Evolutionary conservation across 441 rosid species (phyloP), one percentile per base, ranked within the genome.

Genomic region (Geranium incanum): DNA sequence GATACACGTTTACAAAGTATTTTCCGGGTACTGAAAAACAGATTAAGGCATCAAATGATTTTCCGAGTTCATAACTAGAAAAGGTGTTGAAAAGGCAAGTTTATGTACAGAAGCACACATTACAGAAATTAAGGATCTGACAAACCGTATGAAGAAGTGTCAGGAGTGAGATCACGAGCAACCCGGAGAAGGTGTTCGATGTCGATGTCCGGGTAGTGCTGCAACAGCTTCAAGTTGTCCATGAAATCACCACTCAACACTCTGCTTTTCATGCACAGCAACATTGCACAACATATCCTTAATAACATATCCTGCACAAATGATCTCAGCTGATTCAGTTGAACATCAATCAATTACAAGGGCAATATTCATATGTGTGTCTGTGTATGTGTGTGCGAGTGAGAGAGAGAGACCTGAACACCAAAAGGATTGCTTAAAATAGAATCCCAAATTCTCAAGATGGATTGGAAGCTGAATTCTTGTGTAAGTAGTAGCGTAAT

Each of bases 381-480:
- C n/a, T 5, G 50, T 1, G 62, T 6, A 48, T 48, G 55, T 48
- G 55, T 48, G n/a, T 48, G 1, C 1, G 50, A 6, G 62, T 41
- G 64, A 39, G 19, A 76, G 70, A 68, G 69, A 84, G 57, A 68
- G 48, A 86, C 93, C 90, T 87, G 88, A 71, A 86, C 70, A n/a
- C 92, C 90, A 38, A 67, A 84, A 12, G 87, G 88, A 78, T 81
- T 86, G 67, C 95, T 82, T 69, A 89, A 70, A 75, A 89, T 84
- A 78, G 92, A 77, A 81, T 89, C 90, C 94, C 95, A 89, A 66
- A 89, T 89, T 79, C 95, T 79, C 70, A 86, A 76, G 78, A 89
- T 86, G 60, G 84, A 73, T 23, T 78, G 87, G 67, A 87, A 82
- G 75, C 79, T 74, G 76, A 89, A 89, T 78, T 89, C 95, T 78